Percentiles rank a stretch among this genome's conserved stretches.
phyloP scores from a whole-genome alignment of 306 rosid genomes.

The Vigna trinervia region DNA sequence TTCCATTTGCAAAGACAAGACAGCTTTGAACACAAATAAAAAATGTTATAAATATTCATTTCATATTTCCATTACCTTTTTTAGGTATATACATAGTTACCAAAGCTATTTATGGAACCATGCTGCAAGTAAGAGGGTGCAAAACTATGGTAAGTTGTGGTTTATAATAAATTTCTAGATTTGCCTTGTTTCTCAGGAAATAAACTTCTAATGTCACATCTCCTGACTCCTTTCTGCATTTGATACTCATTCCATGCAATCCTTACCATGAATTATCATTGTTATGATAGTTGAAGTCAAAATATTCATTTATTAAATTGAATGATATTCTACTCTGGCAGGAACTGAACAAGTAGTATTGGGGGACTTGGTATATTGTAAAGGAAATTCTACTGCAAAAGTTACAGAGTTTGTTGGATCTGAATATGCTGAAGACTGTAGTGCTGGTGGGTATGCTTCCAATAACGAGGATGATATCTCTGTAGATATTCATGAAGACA shows the following conservation, averaged over 20 bases:
- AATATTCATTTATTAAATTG: constrained; percentile 9
- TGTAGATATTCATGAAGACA: constrained; percentile 59
- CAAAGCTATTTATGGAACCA: constrained; percentile 98
- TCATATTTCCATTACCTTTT: constrained; percentile 8
- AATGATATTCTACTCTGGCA: constrained; percentile 49
- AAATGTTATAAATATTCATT: constrained; percentile 5
- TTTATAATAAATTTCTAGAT: constrained; percentile 32
- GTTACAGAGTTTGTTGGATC: constrained; percentile 48
- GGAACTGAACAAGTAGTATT: constrained; percentile 75
- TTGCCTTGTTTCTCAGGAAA: constrained; percentile 14
- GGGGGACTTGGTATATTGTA: constrained; percentile 87
- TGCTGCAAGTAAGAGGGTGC: constrained; percentile 90
- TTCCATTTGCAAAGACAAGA: background rate
- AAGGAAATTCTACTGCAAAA: constrained; percentile 59
- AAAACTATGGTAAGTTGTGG: constrained; percentile 75
- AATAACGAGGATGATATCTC: constrained; percentile 62
- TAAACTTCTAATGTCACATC: constrained; percentile 18
- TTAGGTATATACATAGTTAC: constrained; percentile 95
- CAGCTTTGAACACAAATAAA: constrained; percentile 9
- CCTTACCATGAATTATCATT: constrained; percentile 29
- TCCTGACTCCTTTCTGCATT: constrained; percentile 25
- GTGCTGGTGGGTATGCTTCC: constrained; percentile 54
- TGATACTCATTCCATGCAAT: constrained; percentile 2
- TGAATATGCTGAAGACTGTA: constrained; percentile 55
- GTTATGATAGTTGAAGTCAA: constrained; percentile 41